Evolutionary conservation across 2,329 filamentous ascomycete species (phyloP).

Genomic region (Clonostachys rhizophaga): DNA sequence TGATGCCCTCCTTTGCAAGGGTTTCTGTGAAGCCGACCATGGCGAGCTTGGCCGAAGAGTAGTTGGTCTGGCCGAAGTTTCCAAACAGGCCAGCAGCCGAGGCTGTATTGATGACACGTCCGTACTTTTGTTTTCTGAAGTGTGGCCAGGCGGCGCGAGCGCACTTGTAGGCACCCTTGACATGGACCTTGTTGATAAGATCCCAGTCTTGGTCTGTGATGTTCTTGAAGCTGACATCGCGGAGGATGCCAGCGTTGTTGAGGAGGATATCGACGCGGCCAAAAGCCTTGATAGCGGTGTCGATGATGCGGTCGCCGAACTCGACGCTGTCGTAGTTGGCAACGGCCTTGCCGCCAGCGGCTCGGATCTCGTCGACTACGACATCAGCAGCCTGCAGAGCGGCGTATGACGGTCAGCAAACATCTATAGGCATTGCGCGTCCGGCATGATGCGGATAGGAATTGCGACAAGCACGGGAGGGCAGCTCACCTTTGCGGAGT

Average conservation of each 20-base stretch:
- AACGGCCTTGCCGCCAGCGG: slow-evolving; percentile 88
- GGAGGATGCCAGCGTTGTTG: slow-evolving; percentile 96
- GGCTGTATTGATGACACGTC: slow-evolving; percentile 91
- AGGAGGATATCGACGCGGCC: slow-evolving; percentile 91
- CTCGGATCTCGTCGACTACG: slow-evolving; percentile 78
- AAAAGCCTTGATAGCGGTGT: slow-evolving; percentile 74
- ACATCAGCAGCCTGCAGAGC: slow-evolving; percentile 67
- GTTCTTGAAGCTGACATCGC: slow-evolving; percentile 97
- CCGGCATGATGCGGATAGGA: not conserved
- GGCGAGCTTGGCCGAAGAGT: slow-evolving; percentile 92
- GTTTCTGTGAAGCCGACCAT: slow-evolving; percentile 98
- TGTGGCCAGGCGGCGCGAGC: slow-evolving; percentile 92
- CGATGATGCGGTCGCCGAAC: slow-evolving; percentile 90
- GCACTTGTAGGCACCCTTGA: slow-evolving; percentile 93
- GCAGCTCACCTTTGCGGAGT: slow-evolving; percentile 69
- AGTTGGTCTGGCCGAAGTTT: slow-evolving; percentile 93
- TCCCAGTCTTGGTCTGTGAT: slow-evolving; percentile 98
- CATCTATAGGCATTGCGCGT: not conserved
- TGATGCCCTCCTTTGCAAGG: slow-evolving; percentile 91
- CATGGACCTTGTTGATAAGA: slow-evolving; percentile 86
- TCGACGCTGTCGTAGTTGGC: slow-evolving; percentile 97
- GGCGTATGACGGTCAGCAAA: not conserved
- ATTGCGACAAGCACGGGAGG: not conserved
- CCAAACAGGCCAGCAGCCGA: slow-evolving; percentile 96
- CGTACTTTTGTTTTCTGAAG: slow-evolving; percentile 98